Conservation (phyloP, 768 basidiomycete species). For the Lanmaoa pseudosensibilis region DNA sequence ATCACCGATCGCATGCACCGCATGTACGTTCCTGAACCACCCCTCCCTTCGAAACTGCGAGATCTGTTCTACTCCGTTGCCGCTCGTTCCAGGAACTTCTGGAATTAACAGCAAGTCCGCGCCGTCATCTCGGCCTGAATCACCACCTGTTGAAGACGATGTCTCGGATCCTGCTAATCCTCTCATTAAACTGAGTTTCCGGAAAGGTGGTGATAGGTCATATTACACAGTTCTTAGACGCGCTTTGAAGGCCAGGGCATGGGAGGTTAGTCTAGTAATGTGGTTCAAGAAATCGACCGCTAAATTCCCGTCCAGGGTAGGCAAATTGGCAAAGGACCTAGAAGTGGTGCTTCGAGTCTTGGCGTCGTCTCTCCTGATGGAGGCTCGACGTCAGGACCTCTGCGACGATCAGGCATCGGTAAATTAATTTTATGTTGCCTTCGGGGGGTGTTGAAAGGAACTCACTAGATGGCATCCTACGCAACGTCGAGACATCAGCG, state of each 20-base stretch:
- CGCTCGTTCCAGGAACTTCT: slow-evolving; percentile 25
- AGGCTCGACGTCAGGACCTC: slow-evolving; percentile 11
- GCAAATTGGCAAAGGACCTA: slow-evolving; percentile 24
- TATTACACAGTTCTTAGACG: slow-evolving; percentile 79
- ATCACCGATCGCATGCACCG: slow-evolving; percentile 64
- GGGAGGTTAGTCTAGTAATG: slow-evolving; percentile 54
- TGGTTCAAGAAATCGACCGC: neutral
- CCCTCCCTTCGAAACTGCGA: slow-evolving; percentile 74
- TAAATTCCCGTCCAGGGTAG: slow-evolving; percentile 27
- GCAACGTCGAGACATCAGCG: slow-evolving; percentile 66
- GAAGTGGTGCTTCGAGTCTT: slow-evolving; percentile 24
- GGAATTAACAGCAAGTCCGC: slow-evolving; percentile 52
- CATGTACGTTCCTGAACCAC: slow-evolving; percentile 93
- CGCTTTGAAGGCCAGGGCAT: slow-evolving; percentile 66
- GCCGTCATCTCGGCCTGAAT: slow-evolving; percentile 62
- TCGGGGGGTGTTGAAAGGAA: slow-evolving; percentile 6
- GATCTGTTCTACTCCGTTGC: slow-evolving; percentile 77
- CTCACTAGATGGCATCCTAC: slow-evolving; percentile 74
- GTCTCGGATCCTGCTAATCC: slow-evolving; percentile 34
- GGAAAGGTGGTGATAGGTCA: slow-evolving; percentile 83
- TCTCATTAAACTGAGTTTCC: slow-evolving; percentile 82
- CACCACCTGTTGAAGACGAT: slow-evolving; percentile 39
- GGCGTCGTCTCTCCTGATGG: slow-evolving; percentile 18
- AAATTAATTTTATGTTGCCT: neutral
- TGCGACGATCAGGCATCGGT: slow-evolving; percentile 34